These are phyloP conservation scores for Pseudogymnoascus pannorum DNA, from an alignment of 2,329 filamentous ascomycete genomes.

Conservation along the genomic window DNA sequence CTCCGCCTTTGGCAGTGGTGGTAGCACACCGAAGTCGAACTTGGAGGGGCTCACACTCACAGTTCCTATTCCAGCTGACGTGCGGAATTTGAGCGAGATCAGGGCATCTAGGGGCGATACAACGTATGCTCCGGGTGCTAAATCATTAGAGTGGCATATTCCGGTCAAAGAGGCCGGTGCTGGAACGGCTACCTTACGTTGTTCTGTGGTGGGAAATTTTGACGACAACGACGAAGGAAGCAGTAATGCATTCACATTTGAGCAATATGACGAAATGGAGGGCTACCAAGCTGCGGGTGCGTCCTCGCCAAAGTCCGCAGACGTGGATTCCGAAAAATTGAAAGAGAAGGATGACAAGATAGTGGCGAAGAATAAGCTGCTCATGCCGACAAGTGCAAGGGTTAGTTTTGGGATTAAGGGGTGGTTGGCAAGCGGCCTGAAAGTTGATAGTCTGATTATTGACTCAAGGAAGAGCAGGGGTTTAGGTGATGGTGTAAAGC, in stretches of 20 bases:
- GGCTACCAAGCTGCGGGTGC: slow-evolving; percentile 44
- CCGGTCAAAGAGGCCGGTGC: slow-evolving; percentile 66
- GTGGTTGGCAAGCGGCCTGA: slow-evolving; percentile 61
- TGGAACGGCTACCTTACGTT: slow-evolving; percentile 66
- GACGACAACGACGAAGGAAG: slow-evolving; percentile 40
- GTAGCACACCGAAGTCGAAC: slow-evolving; percentile 38
- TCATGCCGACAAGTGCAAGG: slow-evolving; percentile 73
- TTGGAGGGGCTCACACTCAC: slow-evolving; percentile 73
- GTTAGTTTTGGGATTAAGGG: slow-evolving; percentile 66
- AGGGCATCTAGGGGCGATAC: slow-evolving; percentile 77
- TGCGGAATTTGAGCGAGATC: slow-evolving; percentile 78
- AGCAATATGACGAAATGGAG: slow-evolving; percentile 39
- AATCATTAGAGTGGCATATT: slow-evolving; percentile 74
- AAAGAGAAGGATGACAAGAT: slow-evolving; percentile 46
- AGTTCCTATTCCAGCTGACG: slow-evolving; percentile 69
- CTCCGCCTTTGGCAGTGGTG: slow-evolving; percentile 36
- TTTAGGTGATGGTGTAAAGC: slow-evolving; percentile 78
- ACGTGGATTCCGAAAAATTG: slow-evolving; percentile 27
- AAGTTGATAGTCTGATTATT: slow-evolving; percentile 60
- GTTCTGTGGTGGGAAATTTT: slow-evolving; percentile 66
- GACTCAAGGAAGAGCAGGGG: slow-evolving; percentile 77
- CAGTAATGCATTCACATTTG: slow-evolving; percentile 27
- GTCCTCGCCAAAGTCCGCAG: slow-evolving; percentile 31
- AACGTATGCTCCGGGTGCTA: slow-evolving; percentile 66
- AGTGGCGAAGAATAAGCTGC: slow-evolving; percentile 60